phyloP scores from a whole-genome alignment of 2,329 filamentous ascomycete species.

The Paecilomyces sp. region DNA sequence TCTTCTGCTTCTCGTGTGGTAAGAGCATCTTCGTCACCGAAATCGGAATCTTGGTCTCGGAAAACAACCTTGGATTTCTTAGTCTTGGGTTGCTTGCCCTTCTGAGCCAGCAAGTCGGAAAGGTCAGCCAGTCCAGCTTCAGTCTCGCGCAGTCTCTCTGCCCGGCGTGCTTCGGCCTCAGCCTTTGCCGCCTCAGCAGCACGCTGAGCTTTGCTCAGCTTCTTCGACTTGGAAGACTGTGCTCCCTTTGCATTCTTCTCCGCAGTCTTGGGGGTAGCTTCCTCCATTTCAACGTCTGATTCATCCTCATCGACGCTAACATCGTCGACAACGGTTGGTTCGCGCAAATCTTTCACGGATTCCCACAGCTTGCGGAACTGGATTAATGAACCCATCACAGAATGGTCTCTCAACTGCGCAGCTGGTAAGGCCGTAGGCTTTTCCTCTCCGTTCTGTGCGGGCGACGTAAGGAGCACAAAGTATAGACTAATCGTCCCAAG shows the following conservation, averaged over 20 bases:
- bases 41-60: slow-evolving; percentile 63
- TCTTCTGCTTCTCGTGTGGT: slow-evolving; percentile 73
- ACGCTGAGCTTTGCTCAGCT: slow-evolving; percentile 41
- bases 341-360: slow-evolving; percentile 59
- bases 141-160: slow-evolving; percentile 47
- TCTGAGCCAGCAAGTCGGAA: slow-evolving; percentile 50
- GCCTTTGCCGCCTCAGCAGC: slow-evolving; percentile 48
- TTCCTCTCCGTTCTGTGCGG: slow-evolving; percentile 53
- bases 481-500: slow-evolving; percentile 85
- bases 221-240: slow-evolving; percentile 33
- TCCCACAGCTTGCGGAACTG: slow-evolving; percentile 76
- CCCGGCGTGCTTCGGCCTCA: slow-evolving; percentile 46
- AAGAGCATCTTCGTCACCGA: slow-evolving; percentile 80
- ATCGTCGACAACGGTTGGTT: slow-evolving; percentile 34
- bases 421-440: slow-evolving; percentile 60
- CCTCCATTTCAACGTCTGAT: slow-evolving; percentile 18
- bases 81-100: slow-evolving; percentile 39
- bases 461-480: slow-evolving; percentile 84
- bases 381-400: slow-evolving; percentile 79
- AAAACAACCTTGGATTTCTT: slow-evolving; percentile 23
- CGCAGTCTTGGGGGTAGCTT: slow-evolving; percentile 15
- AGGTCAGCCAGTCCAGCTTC: slow-evolving; percentile 70
- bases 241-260: slow-evolving; percentile 29
- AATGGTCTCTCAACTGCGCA: slow-evolving; percentile 76
- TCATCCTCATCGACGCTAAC: slow-evolving; percentile 10